Evolutionary conservation across 129 eudicot genomes (phyloP).

Genomic region (Lactuca saligna): DNA sequence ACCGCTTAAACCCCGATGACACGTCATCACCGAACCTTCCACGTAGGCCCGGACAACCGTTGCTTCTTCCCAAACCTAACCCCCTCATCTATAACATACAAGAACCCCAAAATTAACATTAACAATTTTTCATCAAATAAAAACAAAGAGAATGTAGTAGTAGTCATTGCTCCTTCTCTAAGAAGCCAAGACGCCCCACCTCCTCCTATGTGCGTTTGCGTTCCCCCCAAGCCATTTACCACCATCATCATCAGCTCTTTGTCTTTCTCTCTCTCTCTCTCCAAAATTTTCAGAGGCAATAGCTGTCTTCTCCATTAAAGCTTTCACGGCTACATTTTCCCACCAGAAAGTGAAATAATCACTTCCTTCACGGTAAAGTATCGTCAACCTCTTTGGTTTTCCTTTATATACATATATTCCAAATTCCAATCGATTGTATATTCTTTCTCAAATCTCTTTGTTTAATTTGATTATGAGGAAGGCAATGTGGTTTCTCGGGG

Average conservation of each 20-base stretch:
- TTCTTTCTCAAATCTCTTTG: constrained; percentile 7
- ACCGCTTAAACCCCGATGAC: not conserved
- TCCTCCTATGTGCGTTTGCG: constrained; percentile 30
- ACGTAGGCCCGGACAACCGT: constrained; percentile 87
- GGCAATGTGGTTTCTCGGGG: not conserved
- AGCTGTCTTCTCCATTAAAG: constrained; percentile 54
- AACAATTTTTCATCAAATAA: not conserved
- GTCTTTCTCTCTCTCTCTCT: constrained; percentile 19
- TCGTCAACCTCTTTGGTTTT: constrained; percentile 21
- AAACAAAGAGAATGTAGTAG: constrained; percentile 3
- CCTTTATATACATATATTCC: not conserved
- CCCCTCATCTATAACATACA: constrained; percentile 8
- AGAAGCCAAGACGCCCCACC: constrained; percentile 23
- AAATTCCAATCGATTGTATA: constrained; percentile 12
- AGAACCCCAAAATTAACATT: not conserved
- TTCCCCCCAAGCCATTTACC: constrained; percentile 47
- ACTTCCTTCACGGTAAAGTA: constrained; percentile 42
- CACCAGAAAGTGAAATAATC: constrained; percentile 33
- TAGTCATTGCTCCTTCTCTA: constrained; percentile 26
- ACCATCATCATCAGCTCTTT: constrained; percentile 18
- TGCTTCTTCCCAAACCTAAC: constrained; percentile 42
- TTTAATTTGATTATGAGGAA: not conserved
- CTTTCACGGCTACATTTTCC: constrained; percentile 48
- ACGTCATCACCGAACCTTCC: constrained; percentile 47
- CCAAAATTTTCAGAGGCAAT: not conserved